Evolutionary conservation across 306 rosid species (phyloP).

Genomic region (Luffa acutangula): DNA sequence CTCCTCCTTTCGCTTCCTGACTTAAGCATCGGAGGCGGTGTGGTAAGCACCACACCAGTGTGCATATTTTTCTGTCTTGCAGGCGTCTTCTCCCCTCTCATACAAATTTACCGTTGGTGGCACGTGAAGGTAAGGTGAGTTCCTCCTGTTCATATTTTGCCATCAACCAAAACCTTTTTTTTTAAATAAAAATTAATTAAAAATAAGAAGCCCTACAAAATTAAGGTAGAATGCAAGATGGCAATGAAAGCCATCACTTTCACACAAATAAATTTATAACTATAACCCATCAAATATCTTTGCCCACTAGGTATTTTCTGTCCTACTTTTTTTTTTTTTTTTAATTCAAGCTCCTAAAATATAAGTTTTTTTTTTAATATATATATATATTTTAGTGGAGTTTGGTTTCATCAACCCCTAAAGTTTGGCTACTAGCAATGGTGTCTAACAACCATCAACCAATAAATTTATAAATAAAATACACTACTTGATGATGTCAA

Average conservation of each 20-base stretch:
- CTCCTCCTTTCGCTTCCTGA: no score
- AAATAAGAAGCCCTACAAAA: neutral
- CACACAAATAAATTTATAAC: neutral
- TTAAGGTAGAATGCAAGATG: neutral
- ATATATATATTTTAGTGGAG: neutral
- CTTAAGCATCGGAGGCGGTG: no score
- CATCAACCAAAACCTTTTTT: no score
- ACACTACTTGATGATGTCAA: neutral
- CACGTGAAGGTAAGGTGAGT: no score
- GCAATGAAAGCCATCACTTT: neutral
- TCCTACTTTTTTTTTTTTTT: neutral
- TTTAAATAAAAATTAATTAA: no score
- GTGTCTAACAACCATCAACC: neutral
- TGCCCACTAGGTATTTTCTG: neutral
- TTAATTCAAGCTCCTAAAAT: neutral
- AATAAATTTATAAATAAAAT: neutral
- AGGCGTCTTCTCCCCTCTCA: no score
- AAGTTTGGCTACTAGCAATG: neutral
- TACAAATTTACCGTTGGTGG: no score
- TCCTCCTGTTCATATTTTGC: no score
- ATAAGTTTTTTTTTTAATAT: neutral
- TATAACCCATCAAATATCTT: neutral
- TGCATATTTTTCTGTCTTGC: no score
- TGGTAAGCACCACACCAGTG: no score
- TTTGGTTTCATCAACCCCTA: neutral